Conservation (phyloP, 73 alveolate genomes). For the Paramecium biaurelia region DNA sequence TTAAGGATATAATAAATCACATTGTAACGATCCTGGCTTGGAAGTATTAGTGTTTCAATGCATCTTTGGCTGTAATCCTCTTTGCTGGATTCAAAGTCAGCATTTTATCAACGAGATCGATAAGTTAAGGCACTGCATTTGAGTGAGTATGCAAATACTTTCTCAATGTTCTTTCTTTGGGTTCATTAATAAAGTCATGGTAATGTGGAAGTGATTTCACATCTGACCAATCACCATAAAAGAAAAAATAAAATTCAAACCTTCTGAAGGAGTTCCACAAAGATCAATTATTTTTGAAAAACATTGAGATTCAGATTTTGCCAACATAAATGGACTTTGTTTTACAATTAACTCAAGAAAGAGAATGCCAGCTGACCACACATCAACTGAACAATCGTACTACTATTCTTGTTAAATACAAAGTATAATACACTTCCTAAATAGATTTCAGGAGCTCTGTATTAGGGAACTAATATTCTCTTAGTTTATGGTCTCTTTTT, state of each 20-base stretch:
- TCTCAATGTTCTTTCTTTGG: not conserved
- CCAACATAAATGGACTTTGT: not conserved
- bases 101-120: constrained; percentile 8
- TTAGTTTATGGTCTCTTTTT: constrained; percentile 29
- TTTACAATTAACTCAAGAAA: constrained; percentile 8
- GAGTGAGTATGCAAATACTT: not conserved
- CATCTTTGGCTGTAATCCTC: constrained; percentile 32
- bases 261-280: constrained; percentile 49
- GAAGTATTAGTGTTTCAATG: not conserved
- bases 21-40: not conserved
- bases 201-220: not conserved
- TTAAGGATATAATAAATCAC: not conserved
- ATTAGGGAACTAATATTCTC: constrained; percentile 13
- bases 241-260: constrained; percentile 25
- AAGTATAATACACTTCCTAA: not conserved
- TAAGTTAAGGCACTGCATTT: not conserved
- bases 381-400: constrained; percentile 32
- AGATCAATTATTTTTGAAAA: not conserved
- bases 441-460: constrained; percentile 44
- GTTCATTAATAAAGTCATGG: constrained; percentile 18
- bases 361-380: constrained; percentile 48
- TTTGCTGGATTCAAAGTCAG: not conserved
- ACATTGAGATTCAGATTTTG: constrained; percentile 17
- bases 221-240: constrained; percentile 25
- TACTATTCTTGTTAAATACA: not conserved